A percentile compares a stretch with the other conserved stretches of the same genome.
Evolutionary conservation across 2,329 filamentous ascomycete genomes (phyloP).

Genomic region (Aspergillus sp.): DNA sequence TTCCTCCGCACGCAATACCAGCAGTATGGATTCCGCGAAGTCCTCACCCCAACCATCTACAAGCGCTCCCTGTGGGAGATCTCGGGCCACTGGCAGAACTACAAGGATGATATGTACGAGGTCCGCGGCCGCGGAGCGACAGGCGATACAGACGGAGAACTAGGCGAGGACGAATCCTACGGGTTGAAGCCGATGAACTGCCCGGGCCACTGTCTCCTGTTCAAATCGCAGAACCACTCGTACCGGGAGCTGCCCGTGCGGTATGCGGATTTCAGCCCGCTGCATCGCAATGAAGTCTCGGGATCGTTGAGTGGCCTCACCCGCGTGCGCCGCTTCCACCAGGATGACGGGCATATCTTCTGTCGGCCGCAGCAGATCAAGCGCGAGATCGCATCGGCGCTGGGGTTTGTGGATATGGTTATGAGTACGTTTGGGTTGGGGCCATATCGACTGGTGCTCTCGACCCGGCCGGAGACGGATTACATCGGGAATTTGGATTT

Average conservation of each 20-base stretch:
- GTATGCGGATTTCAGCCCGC: constrained; percentile 76
- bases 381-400: constrained; percentile 62
- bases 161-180: constrained; percentile 61
- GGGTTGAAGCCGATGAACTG: constrained; percentile 92
- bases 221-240: constrained; percentile 62
- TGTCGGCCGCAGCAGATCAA: constrained; percentile 69
- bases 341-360: constrained; percentile 88
- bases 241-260: constrained; percentile 76
- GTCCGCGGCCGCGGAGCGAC: constrained; percentile 51
- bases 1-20: constrained; percentile 79
- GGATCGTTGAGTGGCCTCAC: constrained; percentile 75
- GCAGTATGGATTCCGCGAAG: constrained; percentile 77
- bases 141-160: constrained; percentile 37
- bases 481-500: constrained; percentile 68
- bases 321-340: constrained; percentile 76
- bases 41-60: constrained; percentile 84
- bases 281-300: constrained; percentile 81
- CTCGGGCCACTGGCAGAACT: constrained; percentile 82
- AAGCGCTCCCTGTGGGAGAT: constrained; percentile 80
- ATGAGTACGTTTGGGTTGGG: constrained; percentile 64
- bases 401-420: constrained; percentile 65
- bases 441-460: constrained; percentile 66
- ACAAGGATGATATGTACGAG: constrained; percentile 86
- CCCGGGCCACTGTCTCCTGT: constrained; percentile 78
- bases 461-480: constrained; percentile 66